Base-by-base conservation (phyloP, 177 flowering plant genomes). In the Vitis hybrid region DNA sequence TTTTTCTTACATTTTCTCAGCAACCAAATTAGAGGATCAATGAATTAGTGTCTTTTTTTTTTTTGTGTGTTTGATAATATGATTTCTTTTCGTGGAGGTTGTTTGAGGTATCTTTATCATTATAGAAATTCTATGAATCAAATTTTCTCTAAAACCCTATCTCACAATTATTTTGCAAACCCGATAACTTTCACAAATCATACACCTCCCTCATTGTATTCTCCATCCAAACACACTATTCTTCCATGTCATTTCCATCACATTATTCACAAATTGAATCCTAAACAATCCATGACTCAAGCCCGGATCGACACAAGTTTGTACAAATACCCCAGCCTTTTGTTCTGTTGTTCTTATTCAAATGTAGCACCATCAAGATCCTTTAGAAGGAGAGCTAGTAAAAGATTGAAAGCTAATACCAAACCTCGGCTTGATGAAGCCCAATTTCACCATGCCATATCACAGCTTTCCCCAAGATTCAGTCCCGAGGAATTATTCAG, bases 401-500 rank as follows among this genome's bases (percentile, higher is more conserved):
- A 72, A 64, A 82, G 87, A 67, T 53, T 14, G 11, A 78, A 71
- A 75, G 61, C 82, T 2, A 78, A 67, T 3, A 72, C 67, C 13
- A 80, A 76, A 67, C 84, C 88, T 46, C 64, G 78, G 32, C 81
- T 85, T 14, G 81, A 88, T 61, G 80, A 82, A 61, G 64, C 80
- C 41, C 81, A 74, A 41, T 84, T 83, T 65, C 61, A 84, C 6
- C 58, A 15, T 10, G 79, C 83, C 1, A 64, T 83, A 15, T 82
- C 93, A 8, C 77, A 84, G 49, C 90, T 95, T 54, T 88, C 87
- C 2, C 89, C 94, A 2, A 84, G 98, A 62, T 91, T 95, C 69
- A 77, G 81, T 27, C 66, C 89, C 9, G 91, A 91, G 76, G 96
- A 95, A 57, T 84, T 95, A 32, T 80, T 62, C 68, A 73, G 80